Conservation (phyloP, 495 filamentous ascomycete genomes). For the Neurospora tetrasperma region DNA sequence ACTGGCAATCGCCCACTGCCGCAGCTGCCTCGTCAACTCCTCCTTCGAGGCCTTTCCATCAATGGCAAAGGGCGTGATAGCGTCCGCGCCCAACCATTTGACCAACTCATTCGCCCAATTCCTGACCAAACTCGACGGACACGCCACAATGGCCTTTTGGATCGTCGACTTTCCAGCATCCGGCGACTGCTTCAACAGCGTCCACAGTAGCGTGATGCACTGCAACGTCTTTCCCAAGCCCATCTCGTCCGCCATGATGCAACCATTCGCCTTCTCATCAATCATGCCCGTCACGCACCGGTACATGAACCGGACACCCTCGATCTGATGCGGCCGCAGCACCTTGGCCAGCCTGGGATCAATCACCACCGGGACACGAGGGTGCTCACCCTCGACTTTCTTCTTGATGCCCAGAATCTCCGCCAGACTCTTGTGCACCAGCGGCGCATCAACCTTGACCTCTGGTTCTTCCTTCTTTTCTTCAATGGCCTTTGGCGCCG, state of each 20-base stretch:
- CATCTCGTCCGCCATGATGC: constrained; percentile 99
- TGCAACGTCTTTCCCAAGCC: constrained; percentile 87
- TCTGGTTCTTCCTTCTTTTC: constrained; percentile 33
- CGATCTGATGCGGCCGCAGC: constrained; percentile 91
- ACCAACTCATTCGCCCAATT: constrained; percentile 96
- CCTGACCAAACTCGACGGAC: constrained; percentile 87
- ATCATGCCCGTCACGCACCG: constrained; percentile 86
- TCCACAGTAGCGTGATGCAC: constrained; percentile 76
- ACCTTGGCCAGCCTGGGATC: constrained; percentile 88
- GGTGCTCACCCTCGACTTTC: constrained; percentile 64
- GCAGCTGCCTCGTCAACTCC: constrained; percentile 77
- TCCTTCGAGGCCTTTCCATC: constrained; percentile 95
- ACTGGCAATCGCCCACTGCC: constrained; percentile 87
- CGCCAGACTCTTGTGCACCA: constrained; percentile 87
- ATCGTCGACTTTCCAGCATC: constrained; percentile 90
- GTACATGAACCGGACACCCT: constrained; percentile 98
- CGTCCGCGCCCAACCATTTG: constrained; percentile 92
- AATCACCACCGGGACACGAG: constrained; percentile 92
- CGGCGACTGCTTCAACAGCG: constrained; percentile 86
- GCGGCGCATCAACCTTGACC: constrained; percentile 61
- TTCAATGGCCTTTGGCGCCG: constrained; percentile 35
- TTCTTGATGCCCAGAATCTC: constrained; percentile 96
- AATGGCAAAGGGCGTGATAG: constrained; percentile 87
- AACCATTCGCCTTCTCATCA: constrained; percentile 88
- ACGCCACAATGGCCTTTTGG: constrained; percentile 97